A percentile compares a stretch with the other conserved stretches of the same genome.
phyloP scores from a whole-genome alignment of 495 filamentous ascomycete species.

The Pseudomonodictys pantanalensis region DNA sequence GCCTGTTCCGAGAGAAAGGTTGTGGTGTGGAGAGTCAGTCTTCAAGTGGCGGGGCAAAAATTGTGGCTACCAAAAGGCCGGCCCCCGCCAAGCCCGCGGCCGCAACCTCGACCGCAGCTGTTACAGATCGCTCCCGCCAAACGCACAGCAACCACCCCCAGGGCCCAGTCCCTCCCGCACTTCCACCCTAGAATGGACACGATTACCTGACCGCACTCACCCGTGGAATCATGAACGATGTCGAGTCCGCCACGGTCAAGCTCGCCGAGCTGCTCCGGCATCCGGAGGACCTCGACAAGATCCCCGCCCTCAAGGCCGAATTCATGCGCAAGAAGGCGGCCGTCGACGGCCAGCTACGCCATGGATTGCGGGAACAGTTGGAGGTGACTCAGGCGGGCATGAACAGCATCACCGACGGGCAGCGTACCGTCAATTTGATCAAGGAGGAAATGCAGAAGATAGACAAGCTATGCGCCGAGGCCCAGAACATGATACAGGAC shows the following conservation, averaged over 20 bases:
- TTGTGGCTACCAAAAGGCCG: not conserved
- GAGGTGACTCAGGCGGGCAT: constrained; percentile 91
- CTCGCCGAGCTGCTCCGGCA: constrained; percentile 70
- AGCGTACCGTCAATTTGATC: constrained; percentile 80
- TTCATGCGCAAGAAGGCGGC: constrained; percentile 91
- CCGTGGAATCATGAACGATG: constrained; percentile 46
- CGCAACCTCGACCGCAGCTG: not conserved
- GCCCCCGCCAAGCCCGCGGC: not conserved
- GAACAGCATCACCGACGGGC: constrained; percentile 76
- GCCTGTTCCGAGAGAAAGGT: not conserved
- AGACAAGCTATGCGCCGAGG: constrained; percentile 93
- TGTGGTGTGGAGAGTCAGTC: not conserved
- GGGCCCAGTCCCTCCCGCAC: not conserved
- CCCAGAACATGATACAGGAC: constrained; percentile 92
- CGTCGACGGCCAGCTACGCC: constrained; percentile 83
- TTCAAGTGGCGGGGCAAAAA: too few relatives aligned
- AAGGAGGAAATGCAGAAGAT: constrained; percentile 98
- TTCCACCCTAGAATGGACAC: not conserved
- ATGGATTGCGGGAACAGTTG: constrained; percentile 83
- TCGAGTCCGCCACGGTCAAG: constrained; percentile 54
- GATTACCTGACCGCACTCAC: not conserved
- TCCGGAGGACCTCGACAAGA: constrained; percentile 91
- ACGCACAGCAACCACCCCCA: not conserved
- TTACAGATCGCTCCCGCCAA: not conserved
- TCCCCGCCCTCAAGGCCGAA: constrained; percentile 81